Percentiles rank a stretch among this genome's conserved stretches.
Evolutionary conservation across 768 basidiomycete species (phyloP).

Genomic region (Fistulinella prunicolor): DNA sequence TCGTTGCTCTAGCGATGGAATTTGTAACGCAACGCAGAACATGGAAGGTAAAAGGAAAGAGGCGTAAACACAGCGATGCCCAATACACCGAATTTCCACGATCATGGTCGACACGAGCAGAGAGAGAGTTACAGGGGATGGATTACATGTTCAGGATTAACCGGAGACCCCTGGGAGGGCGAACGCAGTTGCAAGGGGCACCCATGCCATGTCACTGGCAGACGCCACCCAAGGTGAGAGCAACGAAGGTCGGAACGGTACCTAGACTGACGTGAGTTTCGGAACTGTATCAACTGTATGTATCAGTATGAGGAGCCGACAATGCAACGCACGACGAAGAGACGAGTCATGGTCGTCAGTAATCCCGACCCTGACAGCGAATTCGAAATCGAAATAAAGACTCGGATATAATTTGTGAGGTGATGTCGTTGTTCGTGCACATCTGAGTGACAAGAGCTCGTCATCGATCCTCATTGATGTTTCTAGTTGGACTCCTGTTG

Average conservation of each 20-base stretch:
- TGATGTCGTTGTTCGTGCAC: background rate
- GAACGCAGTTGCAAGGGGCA: conserved; percentile 4
- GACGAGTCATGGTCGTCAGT: conserved; percentile 29
- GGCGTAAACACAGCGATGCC: conserved; percentile 7
- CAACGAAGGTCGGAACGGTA: background rate
- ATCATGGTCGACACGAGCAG: conserved; percentile 27
- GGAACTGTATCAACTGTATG: conserved; percentile 9
- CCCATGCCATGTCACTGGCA: conserved; percentile 10
- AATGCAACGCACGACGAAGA: conserved; percentile 19
- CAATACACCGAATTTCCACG: conserved; percentile 22
- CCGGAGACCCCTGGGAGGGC: conserved; percentile 6
- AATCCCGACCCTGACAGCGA: conserved; percentile 32
- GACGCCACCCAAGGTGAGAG: conserved; percentile 18
- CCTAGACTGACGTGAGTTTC: conserved; percentile 7
- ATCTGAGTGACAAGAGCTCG: background rate
- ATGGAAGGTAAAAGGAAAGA: conserved; percentile 16
- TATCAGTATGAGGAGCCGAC: conserved; percentile 12
- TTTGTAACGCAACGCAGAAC: conserved; percentile 19
- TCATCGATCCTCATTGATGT: background rate
- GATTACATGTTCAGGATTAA: conserved; percentile 21
- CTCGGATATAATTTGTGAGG: conserved; percentile 9
- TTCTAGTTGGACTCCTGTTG: background rate
- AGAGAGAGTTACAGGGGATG: conserved; percentile 26
- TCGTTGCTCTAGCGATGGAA: conserved; percentile 23
- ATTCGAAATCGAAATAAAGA: conserved; percentile 18